A percentile compares a stretch with the other conserved stretches of the same genome.
These are phyloP conservation scores for Arxiozyma slooffiae DNA, from an alignment of 1,139 yeast genomes.

Conservation along the genomic window DNA sequence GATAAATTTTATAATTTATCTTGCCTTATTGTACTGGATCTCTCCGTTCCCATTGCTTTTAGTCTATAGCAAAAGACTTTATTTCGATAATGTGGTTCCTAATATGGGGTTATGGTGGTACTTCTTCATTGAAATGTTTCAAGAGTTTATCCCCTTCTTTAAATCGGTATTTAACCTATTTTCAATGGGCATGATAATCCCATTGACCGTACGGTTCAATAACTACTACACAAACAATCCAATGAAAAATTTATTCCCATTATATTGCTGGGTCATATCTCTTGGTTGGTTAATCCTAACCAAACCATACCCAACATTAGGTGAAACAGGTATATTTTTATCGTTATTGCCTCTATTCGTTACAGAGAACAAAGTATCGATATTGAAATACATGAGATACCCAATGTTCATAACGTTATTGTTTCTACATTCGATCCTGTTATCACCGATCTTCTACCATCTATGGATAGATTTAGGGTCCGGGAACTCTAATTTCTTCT, in stretches of 20 bases:
- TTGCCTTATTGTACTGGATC: background rate
- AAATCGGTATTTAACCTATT: constrained; percentile 74
- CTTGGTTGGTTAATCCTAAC: constrained; percentile 62
- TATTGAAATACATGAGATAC: constrained; percentile 37
- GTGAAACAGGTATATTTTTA: constrained; percentile 66
- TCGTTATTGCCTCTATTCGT: constrained; percentile 51
- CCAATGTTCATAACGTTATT: constrained; percentile 37
- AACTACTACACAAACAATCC: constrained; percentile 31
- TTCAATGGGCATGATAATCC: constrained; percentile 57
- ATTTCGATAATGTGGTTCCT: constrained; percentile 48
- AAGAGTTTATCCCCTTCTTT: constrained; percentile 76
- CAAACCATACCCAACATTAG: constrained; percentile 81
- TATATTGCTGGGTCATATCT: constrained; percentile 56
- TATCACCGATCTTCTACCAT: constrained; percentile 85
- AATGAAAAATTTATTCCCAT: constrained; percentile 32
- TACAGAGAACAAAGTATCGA: constrained; percentile 20
- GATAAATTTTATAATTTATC: background rate
- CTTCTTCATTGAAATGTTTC: constrained; percentile 90
- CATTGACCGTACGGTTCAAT: constrained; percentile 62
- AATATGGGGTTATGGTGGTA: constrained; percentile 98
- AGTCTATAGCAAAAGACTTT: constrained; percentile 46
- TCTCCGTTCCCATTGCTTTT: constrained; percentile 31
- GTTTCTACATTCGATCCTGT: constrained; percentile 41
- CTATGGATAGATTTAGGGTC: constrained; percentile 92
- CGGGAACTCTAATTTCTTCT: constrained; percentile 92